These are phyloP conservation scores for Tillandsia leiboldiana DNA, from an alignment of 176 grass and related monocot species.

Conservation along the genomic window DNA sequence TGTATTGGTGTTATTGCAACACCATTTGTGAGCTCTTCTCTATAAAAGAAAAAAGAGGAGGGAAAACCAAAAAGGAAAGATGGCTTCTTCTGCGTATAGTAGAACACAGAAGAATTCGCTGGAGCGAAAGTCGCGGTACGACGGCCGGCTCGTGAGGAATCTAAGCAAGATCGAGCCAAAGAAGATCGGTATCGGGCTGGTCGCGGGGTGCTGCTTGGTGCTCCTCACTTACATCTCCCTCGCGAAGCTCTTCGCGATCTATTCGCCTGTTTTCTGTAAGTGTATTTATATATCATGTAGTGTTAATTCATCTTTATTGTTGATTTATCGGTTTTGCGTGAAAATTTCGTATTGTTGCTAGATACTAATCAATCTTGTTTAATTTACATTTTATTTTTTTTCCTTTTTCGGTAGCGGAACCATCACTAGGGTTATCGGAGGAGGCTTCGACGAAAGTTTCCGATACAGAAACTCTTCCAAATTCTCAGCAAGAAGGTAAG, in stretches of 20 bases:
- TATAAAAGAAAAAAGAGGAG: neutral
- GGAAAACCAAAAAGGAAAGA: neutral
- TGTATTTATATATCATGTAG: neutral
- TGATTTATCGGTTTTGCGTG: too few species aligned
- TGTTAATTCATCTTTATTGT: neutral
- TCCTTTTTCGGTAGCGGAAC: neutral
- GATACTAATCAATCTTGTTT: too few species aligned
- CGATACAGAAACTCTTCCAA: neutral
- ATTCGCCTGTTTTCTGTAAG: conserved; percentile 58
- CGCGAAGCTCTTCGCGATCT: conserved; percentile 58
- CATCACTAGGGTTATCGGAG: neutral
- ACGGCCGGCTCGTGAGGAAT: conserved; percentile 5
- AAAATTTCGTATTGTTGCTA: too few species aligned
- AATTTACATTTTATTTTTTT: too few species aligned
- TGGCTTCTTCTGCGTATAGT: conserved; percentile 1
- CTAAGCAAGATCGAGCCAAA: conserved; percentile 51
- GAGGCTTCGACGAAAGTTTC: neutral
- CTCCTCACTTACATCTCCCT: conserved; percentile 64
- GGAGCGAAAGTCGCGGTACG: neutral
- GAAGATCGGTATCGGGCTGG: conserved; percentile 48
- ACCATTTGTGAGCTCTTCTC: too few species aligned
- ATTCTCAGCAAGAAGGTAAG: neutral
- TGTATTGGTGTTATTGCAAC: too few species aligned
- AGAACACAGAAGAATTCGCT: neutral
- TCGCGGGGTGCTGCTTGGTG: conserved; percentile 48